Evolutionary conservation across 345 rosid genomes (phyloP).

Genomic region (Alliaria petiolata): DNA sequence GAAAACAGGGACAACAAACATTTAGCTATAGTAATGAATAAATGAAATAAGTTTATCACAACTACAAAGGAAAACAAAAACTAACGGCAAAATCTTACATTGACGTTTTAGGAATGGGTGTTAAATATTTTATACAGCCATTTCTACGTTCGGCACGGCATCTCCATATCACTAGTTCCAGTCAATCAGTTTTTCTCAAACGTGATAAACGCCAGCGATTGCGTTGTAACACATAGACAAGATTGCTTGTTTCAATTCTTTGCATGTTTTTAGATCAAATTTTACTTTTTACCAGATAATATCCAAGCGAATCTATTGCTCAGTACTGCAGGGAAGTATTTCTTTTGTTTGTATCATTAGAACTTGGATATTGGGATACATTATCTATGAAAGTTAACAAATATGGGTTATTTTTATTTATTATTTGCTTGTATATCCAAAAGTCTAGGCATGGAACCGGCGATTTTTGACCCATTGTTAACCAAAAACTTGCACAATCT

Average conservation of each 20-base stretch:
- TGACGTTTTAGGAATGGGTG: constrained; percentile 30
- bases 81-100: constrained; percentile 23
- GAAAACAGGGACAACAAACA: background rate
- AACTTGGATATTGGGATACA: background rate
- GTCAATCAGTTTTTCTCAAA: background rate
- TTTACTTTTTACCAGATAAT: background rate
- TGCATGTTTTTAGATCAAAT: background rate
- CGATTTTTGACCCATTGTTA: constrained; percentile 1
- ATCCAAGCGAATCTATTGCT: background rate
- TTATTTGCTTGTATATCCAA: constrained; percentile 7
- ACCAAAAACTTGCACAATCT: constrained; percentile 1
- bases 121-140: background rate
- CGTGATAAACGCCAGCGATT: constrained; percentile 7
- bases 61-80: constrained; percentile 8
- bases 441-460: constrained; percentile 7
- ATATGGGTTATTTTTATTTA: background rate
- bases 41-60: constrained; percentile 1
- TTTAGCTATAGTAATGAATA: background rate
- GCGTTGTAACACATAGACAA: background rate
- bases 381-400: background rate
- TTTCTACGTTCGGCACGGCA: constrained; percentile 19
- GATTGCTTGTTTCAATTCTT: background rate
- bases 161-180: constrained; percentile 8
- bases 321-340: background rate
- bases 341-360: background rate